Conservation (phyloP, 495 filamentous ascomycete genomes). For the Hyphodiscus hymeniophilus region DNA sequence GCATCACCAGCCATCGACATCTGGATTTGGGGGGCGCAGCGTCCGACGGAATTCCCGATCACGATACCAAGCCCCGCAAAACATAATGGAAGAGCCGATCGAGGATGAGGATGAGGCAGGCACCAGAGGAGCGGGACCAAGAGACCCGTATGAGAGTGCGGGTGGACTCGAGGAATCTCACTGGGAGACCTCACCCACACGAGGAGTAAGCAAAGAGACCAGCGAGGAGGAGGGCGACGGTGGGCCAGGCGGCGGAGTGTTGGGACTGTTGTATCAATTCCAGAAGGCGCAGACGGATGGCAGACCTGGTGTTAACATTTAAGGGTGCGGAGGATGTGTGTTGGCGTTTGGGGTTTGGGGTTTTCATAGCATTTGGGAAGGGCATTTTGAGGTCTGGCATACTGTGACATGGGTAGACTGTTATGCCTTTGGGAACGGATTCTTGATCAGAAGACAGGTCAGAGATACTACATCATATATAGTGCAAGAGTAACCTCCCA, state of each 20-base stretch:
- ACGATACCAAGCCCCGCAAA: slow-evolving; percentile 30
- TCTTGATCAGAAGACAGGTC: no score
- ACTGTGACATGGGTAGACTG: neutral
- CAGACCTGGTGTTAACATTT: slow-evolving; percentile 28
- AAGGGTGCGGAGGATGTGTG: slow-evolving; percentile 1
- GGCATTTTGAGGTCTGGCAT: neutral
- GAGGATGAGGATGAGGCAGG: slow-evolving; percentile 31
- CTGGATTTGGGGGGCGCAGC: slow-evolving; percentile 34
- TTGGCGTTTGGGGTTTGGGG: slow-evolving; percentile 9
- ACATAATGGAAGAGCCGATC: slow-evolving; percentile 39
- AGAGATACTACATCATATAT: no score
- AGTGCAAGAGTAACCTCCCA: no score
- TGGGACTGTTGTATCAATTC: slow-evolving; percentile 86
- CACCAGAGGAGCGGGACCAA: neutral
- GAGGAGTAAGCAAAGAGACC: slow-evolving; percentile 2
- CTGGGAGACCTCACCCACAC: slow-evolving; percentile 31
- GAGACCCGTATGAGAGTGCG: slow-evolving; percentile 21
- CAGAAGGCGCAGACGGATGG: slow-evolving; percentile 72
- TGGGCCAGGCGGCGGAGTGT: slow-evolving; percentile 54
- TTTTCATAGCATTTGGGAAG: neutral
- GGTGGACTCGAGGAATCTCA: slow-evolving; percentile 33
- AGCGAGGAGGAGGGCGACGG: slow-evolving; percentile 37
- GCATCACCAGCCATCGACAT: slow-evolving; percentile 69
- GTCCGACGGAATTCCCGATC: slow-evolving; percentile 34
- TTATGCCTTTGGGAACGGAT: no score